phyloP scores from a whole-genome alignment of 805 yeast species.

The Candida tallmaniae region DNA sequence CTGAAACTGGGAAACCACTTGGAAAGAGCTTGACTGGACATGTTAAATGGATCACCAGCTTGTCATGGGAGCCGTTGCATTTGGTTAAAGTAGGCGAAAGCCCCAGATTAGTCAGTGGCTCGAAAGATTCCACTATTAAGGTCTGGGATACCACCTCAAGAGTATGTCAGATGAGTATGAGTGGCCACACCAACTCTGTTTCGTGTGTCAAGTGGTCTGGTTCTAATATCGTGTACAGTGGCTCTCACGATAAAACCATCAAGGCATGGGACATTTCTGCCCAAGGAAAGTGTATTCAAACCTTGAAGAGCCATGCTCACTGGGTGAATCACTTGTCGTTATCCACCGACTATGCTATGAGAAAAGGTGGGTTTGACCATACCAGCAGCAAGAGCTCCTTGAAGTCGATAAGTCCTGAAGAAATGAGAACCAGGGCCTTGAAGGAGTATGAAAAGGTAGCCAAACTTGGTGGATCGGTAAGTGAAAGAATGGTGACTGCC shows the following conservation, averaged over 20 bases:
- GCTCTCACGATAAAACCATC: constrained; percentile 92
- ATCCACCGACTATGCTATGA: constrained; percentile 82
- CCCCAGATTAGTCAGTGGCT: constrained; percentile 77
- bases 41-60: constrained; percentile 80
- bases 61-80: constrained; percentile 94
- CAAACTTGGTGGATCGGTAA: constrained; percentile 46
- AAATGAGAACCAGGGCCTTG: constrained; percentile 47
- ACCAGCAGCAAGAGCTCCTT: constrained; percentile 40
- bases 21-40: constrained; percentile 82
- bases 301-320: constrained; percentile 87
- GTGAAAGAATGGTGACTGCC: constrained; percentile 88
- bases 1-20: constrained; percentile 62
- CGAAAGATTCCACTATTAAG: constrained; percentile 86
- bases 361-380: constrained; percentile 88
- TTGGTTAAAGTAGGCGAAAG: constrained; percentile 58
- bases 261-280: constrained; percentile 81
- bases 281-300: constrained; percentile 72
- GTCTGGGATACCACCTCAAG: constrained; percentile 84
- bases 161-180: constrained; percentile 61
- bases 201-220: constrained; percentile 99
- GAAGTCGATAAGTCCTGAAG: constrained; percentile 18
- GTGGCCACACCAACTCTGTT: constrained; percentile 86
- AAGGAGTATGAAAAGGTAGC: constrained; percentile 61
- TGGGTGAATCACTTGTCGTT: constrained; percentile 95
- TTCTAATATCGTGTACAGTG: constrained; percentile 72